Conservation (phyloP, 129 eudicot genomes). For the Sambucus nigra region DNA sequence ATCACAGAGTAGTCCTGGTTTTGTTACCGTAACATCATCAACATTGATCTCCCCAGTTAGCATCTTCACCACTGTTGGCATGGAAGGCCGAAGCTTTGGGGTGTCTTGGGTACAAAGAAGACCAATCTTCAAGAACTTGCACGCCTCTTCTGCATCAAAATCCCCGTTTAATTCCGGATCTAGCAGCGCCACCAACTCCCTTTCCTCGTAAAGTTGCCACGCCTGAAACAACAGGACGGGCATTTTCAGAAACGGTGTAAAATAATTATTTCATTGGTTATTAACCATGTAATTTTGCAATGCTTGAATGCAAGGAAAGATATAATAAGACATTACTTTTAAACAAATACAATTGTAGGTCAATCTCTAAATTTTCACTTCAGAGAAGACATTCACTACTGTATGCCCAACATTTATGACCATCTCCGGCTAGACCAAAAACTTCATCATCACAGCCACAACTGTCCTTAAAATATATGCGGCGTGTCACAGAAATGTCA, state of each 20-base stretch:
- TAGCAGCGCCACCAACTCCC: slow-evolving; percentile 46
- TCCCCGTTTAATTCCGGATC: slow-evolving; percentile 55
- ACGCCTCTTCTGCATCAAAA: slow-evolving; percentile 71
- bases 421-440: no score
- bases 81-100: slow-evolving; percentile 79
- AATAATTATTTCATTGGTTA: no score
- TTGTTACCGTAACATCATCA: slow-evolving; percentile 37
- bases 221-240: slow-evolving; percentile 34
- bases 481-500: no score
- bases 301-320: background rate
- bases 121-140: slow-evolving; percentile 72
- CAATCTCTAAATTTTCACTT: no score
- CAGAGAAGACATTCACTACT: no score
- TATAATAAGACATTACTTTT: background rate
- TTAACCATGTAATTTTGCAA: no score
- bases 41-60: slow-evolving; percentile 40
- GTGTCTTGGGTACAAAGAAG: slow-evolving; percentile 89
- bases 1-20: slow-evolving; percentile 85
- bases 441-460: no score
- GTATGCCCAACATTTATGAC: no score
- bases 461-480: no score
- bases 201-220: slow-evolving; percentile 67
- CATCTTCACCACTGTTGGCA: slow-evolving; percentile 84
- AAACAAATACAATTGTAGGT: background rate
- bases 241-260: background rate